Conservation (phyloP, 805 yeast species). For the Teunomyces barrocoloradensis region DNA sequence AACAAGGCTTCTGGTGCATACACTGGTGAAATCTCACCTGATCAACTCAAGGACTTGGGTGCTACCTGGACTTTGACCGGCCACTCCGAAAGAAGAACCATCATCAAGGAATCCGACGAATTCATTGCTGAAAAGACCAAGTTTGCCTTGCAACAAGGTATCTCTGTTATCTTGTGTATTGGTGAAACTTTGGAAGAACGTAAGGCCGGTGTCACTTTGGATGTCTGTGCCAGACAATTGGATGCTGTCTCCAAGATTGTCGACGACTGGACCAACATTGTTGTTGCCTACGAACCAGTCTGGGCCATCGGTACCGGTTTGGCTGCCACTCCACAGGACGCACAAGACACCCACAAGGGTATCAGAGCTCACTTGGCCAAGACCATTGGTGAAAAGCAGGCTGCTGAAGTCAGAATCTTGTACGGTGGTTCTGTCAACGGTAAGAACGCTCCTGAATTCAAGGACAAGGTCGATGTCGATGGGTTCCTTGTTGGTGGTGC, state of each 20-base stretch:
- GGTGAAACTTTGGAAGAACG: slow-evolving; percentile 98
- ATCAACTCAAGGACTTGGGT: slow-evolving; percentile 85
- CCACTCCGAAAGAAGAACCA: slow-evolving; percentile 97
- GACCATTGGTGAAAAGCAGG: slow-evolving; percentile 75
- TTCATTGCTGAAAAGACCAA: slow-evolving; percentile 91
- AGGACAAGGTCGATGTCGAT: slow-evolving; percentile 89
- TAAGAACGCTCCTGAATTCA: slow-evolving; percentile 85
- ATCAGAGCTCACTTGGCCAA: slow-evolving; percentile 81
- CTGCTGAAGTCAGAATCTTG: slow-evolving; percentile 80
- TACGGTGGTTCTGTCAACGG: slow-evolving; percentile 99
- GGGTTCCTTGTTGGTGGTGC: slow-evolving; percentile 99
- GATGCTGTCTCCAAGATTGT: slow-evolving; percentile 81
- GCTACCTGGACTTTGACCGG: slow-evolving; percentile 95
- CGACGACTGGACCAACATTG: slow-evolving; percentile 86
- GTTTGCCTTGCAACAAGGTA: slow-evolving; percentile 86
- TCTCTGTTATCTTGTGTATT: slow-evolving; percentile 91
- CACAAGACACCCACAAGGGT: slow-evolving; percentile 88
- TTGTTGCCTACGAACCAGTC: slow-evolving; percentile 98
- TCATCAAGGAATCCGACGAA: slow-evolving; percentile 87
- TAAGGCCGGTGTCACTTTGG: slow-evolving; percentile 81
- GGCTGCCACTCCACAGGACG: slow-evolving; percentile 98
- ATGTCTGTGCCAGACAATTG: slow-evolving; percentile 85
- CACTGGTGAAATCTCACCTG: slow-evolving; percentile 96
- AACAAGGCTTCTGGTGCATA: slow-evolving; percentile 89
- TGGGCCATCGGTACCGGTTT: slow-evolving; percentile 99